Base-by-base conservation (phyloP, 306 rosid genomes). In the Begonia peltatifolia region DNA sequence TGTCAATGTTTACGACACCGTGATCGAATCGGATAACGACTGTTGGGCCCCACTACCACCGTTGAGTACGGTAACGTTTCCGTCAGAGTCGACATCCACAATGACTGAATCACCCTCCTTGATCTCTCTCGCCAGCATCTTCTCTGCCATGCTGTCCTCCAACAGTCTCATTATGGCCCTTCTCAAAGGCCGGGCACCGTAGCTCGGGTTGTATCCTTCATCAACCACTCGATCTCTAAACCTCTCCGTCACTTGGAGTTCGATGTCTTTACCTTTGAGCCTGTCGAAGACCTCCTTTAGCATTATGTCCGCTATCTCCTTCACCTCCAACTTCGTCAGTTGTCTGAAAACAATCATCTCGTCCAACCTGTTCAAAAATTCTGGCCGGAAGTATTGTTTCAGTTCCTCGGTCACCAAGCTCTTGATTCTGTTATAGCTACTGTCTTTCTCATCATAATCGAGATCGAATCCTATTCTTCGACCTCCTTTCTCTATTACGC, bases 101-200 rank as follows among this genome's bases (percentile, higher is more conserved):
- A 84, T 89, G 47, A 84, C 93, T 0, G 93, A 89, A 63, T 88
- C 96, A 0, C 96, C 96, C 74, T 82, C 96, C 52, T 84, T 84
- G 63, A 88, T 88, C 74, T 84, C 96, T 60, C 96, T 71, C 1
- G 95, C 77, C 48, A 88, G 95, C 95, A 88, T 84, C 95, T 88
- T 88, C 77, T 88, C 96, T 3, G 95, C 96, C 96, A 88, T 88
- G 76, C 95, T 81, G 70, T 88, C 95, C 76, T 88, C 96, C 83
- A 88, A 72, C 42, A 88, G 95, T 59, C 95, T 74, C 96, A 88
- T 88, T 50, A 88, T 88, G 47, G 96, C 96, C 71, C 96, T 82
- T 76, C 96, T 77, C 41, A 88, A 64, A 49, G 96, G 96, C 76
- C 96, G 79, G n/a, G 96, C 96, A 12, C 96, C 96, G 50, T 88